A percentile compares a stretch with the other conserved stretches of the same genome.
These are phyloP conservation scores for Bremia lactucae DNA, from an alignment of 352 stramenopile genomes.

Conservation along the genomic window DNA sequence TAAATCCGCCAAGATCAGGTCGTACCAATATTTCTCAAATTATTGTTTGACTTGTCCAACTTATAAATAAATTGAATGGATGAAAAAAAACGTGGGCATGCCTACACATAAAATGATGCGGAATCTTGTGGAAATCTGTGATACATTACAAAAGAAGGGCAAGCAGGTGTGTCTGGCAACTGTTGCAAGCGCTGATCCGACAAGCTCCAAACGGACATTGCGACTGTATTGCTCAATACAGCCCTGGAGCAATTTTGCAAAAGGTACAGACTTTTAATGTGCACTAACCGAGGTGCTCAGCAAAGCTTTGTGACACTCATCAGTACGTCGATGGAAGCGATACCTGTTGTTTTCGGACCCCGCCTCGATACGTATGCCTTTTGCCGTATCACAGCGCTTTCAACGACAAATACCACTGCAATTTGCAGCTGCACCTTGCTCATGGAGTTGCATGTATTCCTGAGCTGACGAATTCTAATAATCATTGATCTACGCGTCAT, in stretches of 20 bases:
- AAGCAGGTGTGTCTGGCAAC: conserved; percentile 71
- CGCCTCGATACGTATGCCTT: conserved; percentile 70
- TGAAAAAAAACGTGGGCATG: conserved; percentile 17
- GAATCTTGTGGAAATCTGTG: conserved; percentile 64
- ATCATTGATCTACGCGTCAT: too few relatives aligned
- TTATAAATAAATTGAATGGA: conserved; percentile 1
- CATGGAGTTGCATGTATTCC: neutral
- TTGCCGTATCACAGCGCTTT: conserved; percentile 39
- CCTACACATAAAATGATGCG: conserved; percentile 28
- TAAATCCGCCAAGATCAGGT: conserved; percentile 61
- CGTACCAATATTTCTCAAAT: neutral
- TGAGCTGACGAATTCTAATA: too few relatives aligned
- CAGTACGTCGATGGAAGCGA: conserved; percentile 56
- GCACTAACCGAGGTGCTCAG: neutral
- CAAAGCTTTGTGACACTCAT: conserved; percentile 8
- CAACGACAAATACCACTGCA: conserved; percentile 72
- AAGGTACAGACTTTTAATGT: too few relatives aligned
- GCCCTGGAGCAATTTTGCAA: conserved; percentile 69
- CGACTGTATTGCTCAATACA: conserved; percentile 36
- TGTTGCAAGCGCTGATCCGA: conserved; percentile 33
- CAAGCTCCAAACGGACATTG: conserved; percentile 21
- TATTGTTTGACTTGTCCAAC: neutral
- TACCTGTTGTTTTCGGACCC: conserved; percentile 53
- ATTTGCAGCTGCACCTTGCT: conserved; percentile 42
- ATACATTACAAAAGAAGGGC: conserved; percentile 72